Evolutionary conservation across 148 eudicot genomes (phyloP).

Genomic region (Heliosperma pusillum): DNA sequence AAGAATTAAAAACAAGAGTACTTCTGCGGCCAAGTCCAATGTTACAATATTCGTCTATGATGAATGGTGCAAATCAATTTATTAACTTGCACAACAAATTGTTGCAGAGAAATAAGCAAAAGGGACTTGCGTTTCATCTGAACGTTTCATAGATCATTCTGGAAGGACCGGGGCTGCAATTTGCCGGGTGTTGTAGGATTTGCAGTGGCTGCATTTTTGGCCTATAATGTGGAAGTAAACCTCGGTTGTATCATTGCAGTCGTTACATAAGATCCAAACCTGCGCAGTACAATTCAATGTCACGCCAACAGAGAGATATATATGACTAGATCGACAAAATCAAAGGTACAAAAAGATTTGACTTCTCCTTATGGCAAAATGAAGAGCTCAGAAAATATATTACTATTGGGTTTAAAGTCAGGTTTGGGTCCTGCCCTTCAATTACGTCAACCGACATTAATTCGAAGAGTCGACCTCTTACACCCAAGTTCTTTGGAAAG

Average conservation of each 20-base stretch:
- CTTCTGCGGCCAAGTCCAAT: constrained; percentile 3
- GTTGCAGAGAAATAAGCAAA: constrained; percentile 12
- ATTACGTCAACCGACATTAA: too few relatives aligned
- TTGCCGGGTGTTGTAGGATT: constrained; percentile 77
- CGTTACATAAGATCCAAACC: constrained; percentile 94
- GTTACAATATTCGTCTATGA: constrained; percentile 19
- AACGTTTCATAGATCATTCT: not conserved
- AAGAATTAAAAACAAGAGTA: constrained; percentile 2
- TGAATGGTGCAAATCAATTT: constrained; percentile 23
- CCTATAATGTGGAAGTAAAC: constrained; percentile 89
- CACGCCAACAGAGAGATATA: not conserved
- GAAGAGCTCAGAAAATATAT: too few relatives aligned
- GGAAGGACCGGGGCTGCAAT: constrained; percentile 86
- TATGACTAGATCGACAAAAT: not conserved
- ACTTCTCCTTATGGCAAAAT: too few relatives aligned
- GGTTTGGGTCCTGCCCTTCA: too few relatives aligned
- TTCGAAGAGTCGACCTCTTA: too few relatives aligned
- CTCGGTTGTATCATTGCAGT: constrained; percentile 92
- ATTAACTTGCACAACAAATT: constrained; percentile 21
- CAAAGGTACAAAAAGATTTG: too few relatives aligned
- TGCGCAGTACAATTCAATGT: constrained; percentile 27
- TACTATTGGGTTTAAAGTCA: too few relatives aligned
- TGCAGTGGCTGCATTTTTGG: constrained; percentile 89
- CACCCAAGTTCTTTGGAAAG: not conserved
- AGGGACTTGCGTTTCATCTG: not conserved